Evolutionary conservation across 2,329 filamentous ascomycete species (phyloP).

Genomic region (Didymella keratinophila): DNA sequence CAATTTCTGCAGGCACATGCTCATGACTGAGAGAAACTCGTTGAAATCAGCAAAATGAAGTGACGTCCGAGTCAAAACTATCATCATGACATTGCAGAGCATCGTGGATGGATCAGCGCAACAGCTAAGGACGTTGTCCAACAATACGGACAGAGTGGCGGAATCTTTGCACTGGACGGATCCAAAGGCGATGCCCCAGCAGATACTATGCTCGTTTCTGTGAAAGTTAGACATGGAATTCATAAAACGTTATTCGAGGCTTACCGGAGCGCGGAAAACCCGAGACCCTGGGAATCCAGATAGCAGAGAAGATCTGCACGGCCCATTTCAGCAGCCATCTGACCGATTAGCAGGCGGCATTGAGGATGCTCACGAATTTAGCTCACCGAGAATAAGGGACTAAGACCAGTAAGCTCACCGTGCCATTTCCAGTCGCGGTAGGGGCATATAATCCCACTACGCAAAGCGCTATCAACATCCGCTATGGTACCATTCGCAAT

Average conservation of each 20-base stretch:
- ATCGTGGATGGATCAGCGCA: neutral
- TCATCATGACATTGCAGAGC: neutral
- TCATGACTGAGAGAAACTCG: neutral
- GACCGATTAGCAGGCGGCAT: neutral
- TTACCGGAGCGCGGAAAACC: neutral
- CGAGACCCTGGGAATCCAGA: neutral
- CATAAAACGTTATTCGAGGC: neutral
- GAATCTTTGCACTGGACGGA: neutral
- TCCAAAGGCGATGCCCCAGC: neutral
- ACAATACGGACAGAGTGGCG: neutral
- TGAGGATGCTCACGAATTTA: neutral
- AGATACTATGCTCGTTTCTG: neutral
- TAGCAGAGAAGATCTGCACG: neutral
- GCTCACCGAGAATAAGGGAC: neutral
- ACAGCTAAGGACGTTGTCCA: neutral
- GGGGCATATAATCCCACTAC: neutral
- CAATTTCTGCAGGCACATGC: neutral
- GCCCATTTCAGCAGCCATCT: neutral
- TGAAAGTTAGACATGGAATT: neutral
- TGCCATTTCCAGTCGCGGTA: neutral
- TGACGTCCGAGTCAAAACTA: too few species aligned
- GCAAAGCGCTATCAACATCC: neutral
- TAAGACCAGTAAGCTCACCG: neutral
- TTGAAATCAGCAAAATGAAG: too few species aligned
- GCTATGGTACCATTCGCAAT: neutral